Percentiles rank a stretch among this genome's conserved stretches.
These are phyloP conservation scores for Dalbergia cultrata DNA, from an alignment of 306 rosid genomes.

Conservation along the genomic window DNA sequence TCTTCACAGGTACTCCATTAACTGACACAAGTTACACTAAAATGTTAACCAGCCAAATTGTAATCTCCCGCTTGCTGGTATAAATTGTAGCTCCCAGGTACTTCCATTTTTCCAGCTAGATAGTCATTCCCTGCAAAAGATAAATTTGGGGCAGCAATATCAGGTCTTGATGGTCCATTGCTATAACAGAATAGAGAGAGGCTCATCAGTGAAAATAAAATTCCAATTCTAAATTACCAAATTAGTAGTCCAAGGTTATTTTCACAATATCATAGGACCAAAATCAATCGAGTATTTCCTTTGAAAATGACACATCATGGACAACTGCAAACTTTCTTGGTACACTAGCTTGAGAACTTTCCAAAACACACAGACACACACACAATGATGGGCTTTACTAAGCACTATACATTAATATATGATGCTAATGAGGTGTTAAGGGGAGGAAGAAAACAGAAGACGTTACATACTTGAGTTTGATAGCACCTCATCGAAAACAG, in stretches of 20 bases:
- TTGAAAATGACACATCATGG: not conserved
- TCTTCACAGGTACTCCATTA: conserved; percentile 38
- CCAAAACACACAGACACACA: not conserved
- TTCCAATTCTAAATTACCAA: not conserved
- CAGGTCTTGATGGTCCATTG: conserved; percentile 26
- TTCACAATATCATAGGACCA: conserved; percentile 27
- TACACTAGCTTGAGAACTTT: conserved; percentile 15
- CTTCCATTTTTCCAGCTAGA: conserved; percentile 76
- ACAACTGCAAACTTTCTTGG: not conserved
- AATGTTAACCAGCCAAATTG: conserved; percentile 61
- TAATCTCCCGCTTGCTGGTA: conserved; percentile 73
- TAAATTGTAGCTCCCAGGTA: conserved; percentile 59
- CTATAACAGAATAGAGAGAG: not conserved
- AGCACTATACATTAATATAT: not conserved
- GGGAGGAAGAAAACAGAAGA: conserved; percentile 5
- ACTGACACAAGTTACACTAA: conserved; percentile 38
- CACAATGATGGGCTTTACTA: not conserved
- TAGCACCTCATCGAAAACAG: conserved; percentile 76
- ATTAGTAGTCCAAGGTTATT: not conserved
- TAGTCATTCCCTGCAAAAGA: conserved; percentile 69
- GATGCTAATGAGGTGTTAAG: not conserved
- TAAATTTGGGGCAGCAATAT: not conserved
- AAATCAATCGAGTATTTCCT: conserved; percentile 1
- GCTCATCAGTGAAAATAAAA: not conserved
- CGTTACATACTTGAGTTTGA: conserved; percentile 68